These are phyloP conservation scores for Castanea crenata DNA, from an alignment of 306 rosid genomes.

Conservation along the genomic window DNA sequence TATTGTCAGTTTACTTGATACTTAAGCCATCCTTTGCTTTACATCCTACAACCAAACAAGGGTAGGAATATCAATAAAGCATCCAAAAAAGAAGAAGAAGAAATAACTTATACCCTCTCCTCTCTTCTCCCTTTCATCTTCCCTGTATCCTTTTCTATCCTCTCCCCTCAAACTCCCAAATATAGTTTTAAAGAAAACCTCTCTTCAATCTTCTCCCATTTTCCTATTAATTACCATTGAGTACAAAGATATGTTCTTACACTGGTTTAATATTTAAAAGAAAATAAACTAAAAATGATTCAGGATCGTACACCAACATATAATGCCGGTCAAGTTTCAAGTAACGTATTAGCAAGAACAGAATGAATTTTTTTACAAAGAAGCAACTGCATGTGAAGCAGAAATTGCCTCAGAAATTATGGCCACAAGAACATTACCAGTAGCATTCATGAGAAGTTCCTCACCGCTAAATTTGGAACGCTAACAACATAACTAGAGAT, in stretches of 20 bases:
- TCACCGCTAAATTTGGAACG: constrained; percentile 83
- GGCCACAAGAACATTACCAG: constrained; percentile 44
- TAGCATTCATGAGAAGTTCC: constrained; percentile 49
- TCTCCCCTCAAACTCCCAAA: background rate
- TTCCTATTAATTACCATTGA: background rate
- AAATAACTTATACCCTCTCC: background rate
- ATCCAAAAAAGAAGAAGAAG: background rate
- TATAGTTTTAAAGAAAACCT: background rate
- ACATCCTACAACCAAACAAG: background rate
- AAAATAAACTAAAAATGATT: background rate
- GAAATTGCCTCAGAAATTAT: constrained; percentile 29
- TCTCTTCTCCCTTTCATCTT: background rate
- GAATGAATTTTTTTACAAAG: constrained; percentile 22
- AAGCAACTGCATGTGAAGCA: constrained; percentile 42
- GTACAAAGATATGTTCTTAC: background rate
- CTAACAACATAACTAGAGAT: constrained; percentile 58
- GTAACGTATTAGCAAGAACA: background rate
- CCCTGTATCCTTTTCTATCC: background rate
- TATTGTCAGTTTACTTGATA: background rate
- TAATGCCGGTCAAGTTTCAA: background rate
- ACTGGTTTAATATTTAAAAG: background rate
- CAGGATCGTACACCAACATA: background rate
- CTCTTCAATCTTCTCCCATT: background rate
- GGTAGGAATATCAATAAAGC: background rate
- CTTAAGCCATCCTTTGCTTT: background rate